phyloP scores from a whole-genome alignment of 225 moss, liverwort and hornwort genomes.

The Lunularia cruciata region DNA sequence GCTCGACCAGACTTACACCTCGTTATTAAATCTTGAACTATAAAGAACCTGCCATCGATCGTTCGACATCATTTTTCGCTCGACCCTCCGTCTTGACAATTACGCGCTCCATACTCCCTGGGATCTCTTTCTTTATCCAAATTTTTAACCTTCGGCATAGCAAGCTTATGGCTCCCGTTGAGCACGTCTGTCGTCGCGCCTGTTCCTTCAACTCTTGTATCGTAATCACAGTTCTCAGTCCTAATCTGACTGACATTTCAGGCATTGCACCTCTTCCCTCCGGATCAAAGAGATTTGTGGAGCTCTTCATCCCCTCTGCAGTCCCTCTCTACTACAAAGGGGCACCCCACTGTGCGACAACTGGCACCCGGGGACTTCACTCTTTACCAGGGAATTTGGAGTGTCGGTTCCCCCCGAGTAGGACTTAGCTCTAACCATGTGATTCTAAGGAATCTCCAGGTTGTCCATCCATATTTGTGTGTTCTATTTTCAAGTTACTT shows the following conservation, averaged over 20 bases:
- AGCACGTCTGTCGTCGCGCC: not conserved
- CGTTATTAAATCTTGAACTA: no score
- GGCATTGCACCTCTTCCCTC: constrained; percentile 20
- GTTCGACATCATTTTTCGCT: no score
- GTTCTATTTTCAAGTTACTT: no score
- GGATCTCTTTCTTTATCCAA: not conserved
- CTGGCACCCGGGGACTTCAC: not conserved
- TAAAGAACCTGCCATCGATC: no score
- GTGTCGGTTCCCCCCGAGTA: no score
- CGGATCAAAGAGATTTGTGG: constrained; percentile 16
- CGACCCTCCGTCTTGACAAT: no score
- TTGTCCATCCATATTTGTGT: no score
- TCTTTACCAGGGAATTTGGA: not conserved
- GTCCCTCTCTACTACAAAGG: not conserved
- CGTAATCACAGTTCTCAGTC: not conserved
- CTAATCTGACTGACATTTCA: not conserved
- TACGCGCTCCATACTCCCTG: not conserved
- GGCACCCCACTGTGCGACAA: not conserved
- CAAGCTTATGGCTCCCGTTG: not conserved
- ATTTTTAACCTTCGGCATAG: no score
- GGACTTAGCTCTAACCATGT: no score
- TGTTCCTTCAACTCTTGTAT: not conserved
- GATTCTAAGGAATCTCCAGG: no score
- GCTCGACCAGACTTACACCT: not conserved
- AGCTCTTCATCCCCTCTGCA: not conserved